phyloP scores from a whole-genome alignment of 2,329 filamentous ascomycete species.

The Neopestalotiopsis rosae region DNA sequence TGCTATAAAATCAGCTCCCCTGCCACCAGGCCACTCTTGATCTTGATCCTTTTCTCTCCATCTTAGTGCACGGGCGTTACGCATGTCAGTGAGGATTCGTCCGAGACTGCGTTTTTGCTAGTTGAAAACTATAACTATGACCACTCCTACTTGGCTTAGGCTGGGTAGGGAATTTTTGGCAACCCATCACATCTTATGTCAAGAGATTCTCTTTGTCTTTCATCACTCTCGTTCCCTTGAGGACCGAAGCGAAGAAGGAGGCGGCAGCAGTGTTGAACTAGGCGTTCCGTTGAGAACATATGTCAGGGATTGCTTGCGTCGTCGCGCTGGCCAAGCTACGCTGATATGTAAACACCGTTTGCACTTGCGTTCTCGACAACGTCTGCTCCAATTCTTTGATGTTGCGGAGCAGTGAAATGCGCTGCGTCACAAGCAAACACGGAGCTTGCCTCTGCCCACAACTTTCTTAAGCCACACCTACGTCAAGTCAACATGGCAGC shows the following conservation, averaged over 20 bases:
- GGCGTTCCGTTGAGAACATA: background rate
- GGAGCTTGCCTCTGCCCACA: too few species aligned
- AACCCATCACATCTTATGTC: conserved; percentile 42
- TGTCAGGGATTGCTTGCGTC: background rate
- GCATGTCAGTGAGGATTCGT: conserved; percentile 86
- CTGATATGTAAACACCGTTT: too few species aligned
- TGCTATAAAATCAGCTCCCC: background rate
- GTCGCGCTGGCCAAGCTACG: background rate
- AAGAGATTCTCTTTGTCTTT: conserved; percentile 49
- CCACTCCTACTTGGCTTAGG: conserved; percentile 73
- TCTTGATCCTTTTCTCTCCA: conserved; percentile 51
- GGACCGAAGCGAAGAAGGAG: conserved; percentile 58
- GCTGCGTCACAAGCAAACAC: too few species aligned
- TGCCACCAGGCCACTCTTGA: conserved; percentile 15
- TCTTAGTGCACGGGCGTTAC: conserved; percentile 79
- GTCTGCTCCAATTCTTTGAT: too few species aligned
- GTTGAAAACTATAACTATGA: conserved; percentile 85
- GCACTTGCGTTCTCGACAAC: too few species aligned
- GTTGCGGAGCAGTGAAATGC: too few species aligned
- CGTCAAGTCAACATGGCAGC: too few species aligned
- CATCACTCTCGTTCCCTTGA: conserved; percentile 52
- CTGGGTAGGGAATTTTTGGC: conserved; percentile 83
- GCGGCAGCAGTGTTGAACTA: background rate
- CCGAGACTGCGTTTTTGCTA: conserved; percentile 89
- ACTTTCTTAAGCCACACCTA: too few species aligned